Conservation (phyloP, 2,329 filamentous ascomycete genomes). For the Xylariaceae sp. region DNA sequence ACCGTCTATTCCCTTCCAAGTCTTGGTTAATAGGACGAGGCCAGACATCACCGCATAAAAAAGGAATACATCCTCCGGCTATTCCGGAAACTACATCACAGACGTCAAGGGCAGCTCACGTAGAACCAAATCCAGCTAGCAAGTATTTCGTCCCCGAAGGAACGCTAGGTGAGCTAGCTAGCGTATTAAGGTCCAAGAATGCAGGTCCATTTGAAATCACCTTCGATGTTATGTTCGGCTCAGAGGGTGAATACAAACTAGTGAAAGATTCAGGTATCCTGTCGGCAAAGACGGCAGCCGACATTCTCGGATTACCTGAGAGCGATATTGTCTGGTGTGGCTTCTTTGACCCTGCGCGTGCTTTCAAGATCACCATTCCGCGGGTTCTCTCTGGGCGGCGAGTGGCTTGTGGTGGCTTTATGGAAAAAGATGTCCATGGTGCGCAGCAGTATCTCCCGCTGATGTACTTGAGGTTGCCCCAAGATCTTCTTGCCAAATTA, state of each 20-base stretch:
- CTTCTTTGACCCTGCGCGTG: conserved; percentile 52
- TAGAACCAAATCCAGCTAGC: neutral
- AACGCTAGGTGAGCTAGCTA: conserved; percentile 44
- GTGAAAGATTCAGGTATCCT: conserved; percentile 47
- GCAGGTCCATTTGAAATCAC: conserved; percentile 59
- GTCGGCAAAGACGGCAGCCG: conserved; percentile 42
- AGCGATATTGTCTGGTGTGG: conserved; percentile 46
- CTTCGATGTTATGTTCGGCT: conserved; percentile 56
- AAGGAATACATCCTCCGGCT: neutral
- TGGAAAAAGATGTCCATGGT: conserved; percentile 42
- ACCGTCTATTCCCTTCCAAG: conserved; percentile 20
- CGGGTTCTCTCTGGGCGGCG: conserved; percentile 29
- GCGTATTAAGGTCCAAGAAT: conserved; percentile 56
- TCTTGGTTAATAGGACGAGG: conserved; percentile 8
- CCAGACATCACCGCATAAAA: neutral
- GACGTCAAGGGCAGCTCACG: neutral
- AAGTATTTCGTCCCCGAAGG: conserved; percentile 1
- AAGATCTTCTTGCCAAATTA: conserved; percentile 17
- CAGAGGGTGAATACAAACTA: conserved; percentile 40
- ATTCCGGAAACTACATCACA: neutral
- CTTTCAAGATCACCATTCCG: conserved; percentile 54
- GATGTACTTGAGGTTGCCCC: conserved; percentile 30
- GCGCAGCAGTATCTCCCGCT: conserved; percentile 39
- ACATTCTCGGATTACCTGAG: conserved; percentile 36
- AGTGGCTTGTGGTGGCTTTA: conserved; percentile 35